A percentile compares a stretch with the other conserved stretches of the same genome.
Evolutionary conservation across 768 basidiomycete species (phyloP).

Genomic region (Tephrocybe sp.): DNA sequence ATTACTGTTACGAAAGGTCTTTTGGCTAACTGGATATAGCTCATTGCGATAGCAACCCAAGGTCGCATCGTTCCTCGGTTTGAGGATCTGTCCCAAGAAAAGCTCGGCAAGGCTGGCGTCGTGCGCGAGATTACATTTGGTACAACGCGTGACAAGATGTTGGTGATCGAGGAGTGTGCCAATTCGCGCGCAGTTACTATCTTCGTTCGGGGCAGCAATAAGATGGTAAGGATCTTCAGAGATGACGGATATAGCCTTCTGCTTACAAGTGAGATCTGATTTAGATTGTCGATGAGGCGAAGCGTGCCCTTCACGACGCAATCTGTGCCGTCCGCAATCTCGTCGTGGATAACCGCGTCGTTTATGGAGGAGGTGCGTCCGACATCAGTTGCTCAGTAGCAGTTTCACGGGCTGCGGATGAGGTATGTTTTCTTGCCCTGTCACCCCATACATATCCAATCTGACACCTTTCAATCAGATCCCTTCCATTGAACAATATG

Average conservation of each 20-base stretch:
- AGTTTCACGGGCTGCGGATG: conserved; percentile 91
- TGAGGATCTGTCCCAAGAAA: conserved; percentile 88
- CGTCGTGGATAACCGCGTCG: conserved; percentile 92
- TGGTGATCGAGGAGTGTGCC: conserved; percentile 98
- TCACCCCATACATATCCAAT: not conserved
- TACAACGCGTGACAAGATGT: conserved; percentile 98
- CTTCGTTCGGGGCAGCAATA: conserved; percentile 96
- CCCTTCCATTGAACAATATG: conserved; percentile 97
- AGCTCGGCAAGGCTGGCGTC: conserved; percentile 90
- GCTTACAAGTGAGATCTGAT: not conserved
- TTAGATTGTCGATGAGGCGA: conserved; percentile 98
- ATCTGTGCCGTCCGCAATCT: conserved; percentile 97
- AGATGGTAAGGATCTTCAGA: conserved; percentile 67
- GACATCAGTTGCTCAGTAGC: conserved; percentile 96
- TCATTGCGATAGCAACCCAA: conserved; percentile 97
- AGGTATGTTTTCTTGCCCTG: conserved; percentile 42
- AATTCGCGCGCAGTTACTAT: conserved; percentile 96
- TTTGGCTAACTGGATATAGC: conserved; percentile 38
- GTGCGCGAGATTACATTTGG: conserved; percentile 96
- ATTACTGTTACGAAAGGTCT: not conserved
- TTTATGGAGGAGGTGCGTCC: conserved; percentile 97
- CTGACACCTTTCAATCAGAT: conserved; percentile 47
- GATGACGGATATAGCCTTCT: not conserved
- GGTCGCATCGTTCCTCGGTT: conserved; percentile 98
- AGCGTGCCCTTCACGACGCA: conserved; percentile 96